phyloP scores from a whole-genome alignment of 345 rosid species.

The Litchi chinensis region DNA sequence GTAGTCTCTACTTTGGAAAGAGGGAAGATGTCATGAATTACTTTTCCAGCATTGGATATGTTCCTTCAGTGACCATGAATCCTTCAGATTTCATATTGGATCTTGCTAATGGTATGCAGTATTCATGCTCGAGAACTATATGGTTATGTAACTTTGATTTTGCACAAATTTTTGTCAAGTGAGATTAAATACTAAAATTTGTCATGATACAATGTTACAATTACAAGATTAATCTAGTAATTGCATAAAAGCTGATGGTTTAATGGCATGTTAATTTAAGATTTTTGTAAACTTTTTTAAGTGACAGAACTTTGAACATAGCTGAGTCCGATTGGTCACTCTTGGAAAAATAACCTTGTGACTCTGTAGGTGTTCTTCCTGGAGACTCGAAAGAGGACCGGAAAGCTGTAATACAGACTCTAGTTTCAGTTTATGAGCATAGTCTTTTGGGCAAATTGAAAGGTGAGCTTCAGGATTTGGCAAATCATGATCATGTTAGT shows the following conservation, averaged over 20 bases:
- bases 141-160: background rate
- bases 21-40: conserved; percentile 50
- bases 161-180: background rate
- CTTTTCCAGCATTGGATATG: conserved; percentile 44
- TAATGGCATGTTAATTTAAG: too few species aligned
- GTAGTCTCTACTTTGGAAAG: conserved; percentile 48
- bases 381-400: conserved; percentile 27
- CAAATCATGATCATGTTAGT: background rate
- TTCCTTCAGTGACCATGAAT: conserved; percentile 53
- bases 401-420: conserved; percentile 32
- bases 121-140: background rate
- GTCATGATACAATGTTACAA: too few species aligned
- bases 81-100: conserved; percentile 61
- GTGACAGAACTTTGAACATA: too few species aligned
- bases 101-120: conserved; percentile 50
- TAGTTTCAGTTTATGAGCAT: conserved; percentile 42
- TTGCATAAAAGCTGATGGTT: too few species aligned
- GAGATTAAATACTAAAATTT: background rate
- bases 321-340: too few species aligned
- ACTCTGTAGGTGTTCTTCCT: conserved; percentile 35
- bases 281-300: too few species aligned
- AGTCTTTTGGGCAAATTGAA: conserved; percentile 34
- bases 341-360: too few species aligned
- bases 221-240: too few species aligned
- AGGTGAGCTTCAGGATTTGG: conserved; percentile 23